Conservation (phyloP, 495 filamentous ascomycete genomes). For the Talaromyces thailandensis region DNA sequence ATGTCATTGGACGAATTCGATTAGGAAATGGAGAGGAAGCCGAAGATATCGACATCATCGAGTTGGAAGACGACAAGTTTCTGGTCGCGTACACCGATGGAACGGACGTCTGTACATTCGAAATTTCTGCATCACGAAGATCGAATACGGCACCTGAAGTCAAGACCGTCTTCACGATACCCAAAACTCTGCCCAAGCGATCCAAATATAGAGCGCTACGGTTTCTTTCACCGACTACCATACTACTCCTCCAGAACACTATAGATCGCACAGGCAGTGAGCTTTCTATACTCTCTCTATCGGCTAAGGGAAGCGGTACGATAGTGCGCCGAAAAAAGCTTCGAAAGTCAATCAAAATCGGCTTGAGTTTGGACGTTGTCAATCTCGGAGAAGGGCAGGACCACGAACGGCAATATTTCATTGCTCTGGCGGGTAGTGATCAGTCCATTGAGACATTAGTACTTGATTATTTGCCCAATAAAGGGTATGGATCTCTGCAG, state of each 20-base stretch:
- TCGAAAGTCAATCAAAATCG: slow-evolving; percentile 49
- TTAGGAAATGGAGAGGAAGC: slow-evolving; percentile 57
- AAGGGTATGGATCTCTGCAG: slow-evolving; percentile 49
- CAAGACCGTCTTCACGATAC: slow-evolving; percentile 49
- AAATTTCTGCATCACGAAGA: slow-evolving; percentile 25
- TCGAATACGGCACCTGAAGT: slow-evolving; percentile 47
- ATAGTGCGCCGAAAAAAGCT: slow-evolving; percentile 46
- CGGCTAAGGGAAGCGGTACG: slow-evolving; percentile 11
- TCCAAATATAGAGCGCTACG: slow-evolving; percentile 59
- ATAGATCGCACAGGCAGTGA: slow-evolving; percentile 54
- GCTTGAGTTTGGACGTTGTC: slow-evolving; percentile 66
- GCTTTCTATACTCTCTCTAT: slow-evolving; percentile 55
- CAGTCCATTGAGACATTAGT: slow-evolving; percentile 71
- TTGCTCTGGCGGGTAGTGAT: slow-evolving; percentile 79
- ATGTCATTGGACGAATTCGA: slow-evolving; percentile 58
- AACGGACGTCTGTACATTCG: slow-evolving; percentile 52
- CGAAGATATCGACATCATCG: slow-evolving; percentile 70
- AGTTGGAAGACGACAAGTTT: slow-evolving; percentile 48
- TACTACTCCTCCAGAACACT: slow-evolving; percentile 43
- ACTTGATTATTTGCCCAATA: slow-evolving; percentile 45
- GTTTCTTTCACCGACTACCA: slow-evolving; percentile 53
- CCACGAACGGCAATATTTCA: slow-evolving; percentile 59
- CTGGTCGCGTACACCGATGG: slow-evolving; percentile 74
- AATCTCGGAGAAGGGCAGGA: slow-evolving; percentile 47
- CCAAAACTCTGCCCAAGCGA: slow-evolving; percentile 32